Evolutionary conservation across 805 yeast species (phyloP).

Genomic region (Diddensiella caesifluorescens): DNA sequence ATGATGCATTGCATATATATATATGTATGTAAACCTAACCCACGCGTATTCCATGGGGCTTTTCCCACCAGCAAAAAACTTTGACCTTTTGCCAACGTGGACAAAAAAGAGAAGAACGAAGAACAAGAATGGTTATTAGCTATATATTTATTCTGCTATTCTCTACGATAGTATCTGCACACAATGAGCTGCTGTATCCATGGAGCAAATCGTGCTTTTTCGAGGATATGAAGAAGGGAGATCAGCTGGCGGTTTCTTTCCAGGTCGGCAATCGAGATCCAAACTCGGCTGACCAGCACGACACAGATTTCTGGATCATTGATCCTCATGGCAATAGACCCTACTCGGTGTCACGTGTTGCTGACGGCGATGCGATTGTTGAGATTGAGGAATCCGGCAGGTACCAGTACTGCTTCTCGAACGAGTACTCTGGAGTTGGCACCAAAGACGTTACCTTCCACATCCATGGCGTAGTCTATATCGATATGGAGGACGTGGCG

Average conservation of each 20-base stretch:
- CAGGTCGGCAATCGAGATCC: conserved; percentile 88
- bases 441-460: conserved; percentile 93
- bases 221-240: conserved; percentile 76
- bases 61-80: no score
- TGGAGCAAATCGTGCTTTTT: conserved; percentile 83
- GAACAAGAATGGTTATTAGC: no score
- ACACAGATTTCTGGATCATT: conserved; percentile 55
- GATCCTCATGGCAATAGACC: conserved; percentile 48
- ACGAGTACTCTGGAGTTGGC: conserved; percentile 64
- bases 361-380: conserved; percentile 76
- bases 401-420: conserved; percentile 84
- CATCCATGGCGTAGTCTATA: conserved; percentile 86
- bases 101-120: no score
- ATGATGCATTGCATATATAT: no score
- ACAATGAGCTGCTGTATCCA: conserved; percentile 77
- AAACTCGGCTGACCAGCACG: conserved; percentile 32
- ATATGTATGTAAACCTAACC: no score
- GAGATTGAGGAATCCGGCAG: conserved; percentile 66
- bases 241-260: conserved; percentile 80
- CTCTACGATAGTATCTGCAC: conserved; percentile 43
- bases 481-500: conserved; percentile 71
- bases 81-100: no score
- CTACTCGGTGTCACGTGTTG: conserved; percentile 46
- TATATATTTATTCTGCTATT: conserved; percentile 6
- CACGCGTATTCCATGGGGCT: no score